Evolutionary conservation across 192 early-diverging fungal species (phyloP), one percentile per base, ranked within the genome.

Genomic region (Rhizophagus prolifer): DNA sequence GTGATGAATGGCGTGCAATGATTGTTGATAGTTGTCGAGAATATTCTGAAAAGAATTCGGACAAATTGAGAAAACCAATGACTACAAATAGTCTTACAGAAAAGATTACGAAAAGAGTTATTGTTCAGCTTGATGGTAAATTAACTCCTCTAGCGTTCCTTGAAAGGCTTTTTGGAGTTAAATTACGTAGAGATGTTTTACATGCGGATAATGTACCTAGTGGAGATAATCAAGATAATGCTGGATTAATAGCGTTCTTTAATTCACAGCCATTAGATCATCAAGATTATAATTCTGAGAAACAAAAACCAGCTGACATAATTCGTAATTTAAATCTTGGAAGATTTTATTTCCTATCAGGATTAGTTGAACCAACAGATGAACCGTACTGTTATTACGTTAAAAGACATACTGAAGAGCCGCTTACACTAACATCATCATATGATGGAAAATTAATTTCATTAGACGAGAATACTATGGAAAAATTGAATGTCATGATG

Each of bases 291-390:
- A 19, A 44, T n/a, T 67, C 36, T 7, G 36, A 67, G 9, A 30
- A 19, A 41, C 21, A 30, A n/a, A 10, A n/a, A n/a, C 34, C 65
- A 9, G n/a, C 6, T 67, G 65, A 67, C 10, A 38, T 67, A n/a
- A 19, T 36, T 8, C 31, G 65, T 67, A 30, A 9, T n/a, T 38
- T 67, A 36, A 67, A 67, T 16, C 30, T 67, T 41, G 65, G 65
- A n/a, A 30, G 65, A n/a, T 36, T 67, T 67, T 67, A 67, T 67
- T 67, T 67, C 31, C n/a, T 67, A n/a, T 67, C 28, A 36, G 14
- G 19, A 36, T 19, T 38, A 9, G 34, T 67, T 38, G 36, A 67
- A 36, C 65, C 65, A 14, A n/a, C 65, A 38, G 36, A 67, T 10
- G 34, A 67, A 41, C 21, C 65, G 21, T 4, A 67, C 6, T 67